Conservation (phyloP, 768 basidiomycete genomes). For the Leccinum uliginosum region DNA sequence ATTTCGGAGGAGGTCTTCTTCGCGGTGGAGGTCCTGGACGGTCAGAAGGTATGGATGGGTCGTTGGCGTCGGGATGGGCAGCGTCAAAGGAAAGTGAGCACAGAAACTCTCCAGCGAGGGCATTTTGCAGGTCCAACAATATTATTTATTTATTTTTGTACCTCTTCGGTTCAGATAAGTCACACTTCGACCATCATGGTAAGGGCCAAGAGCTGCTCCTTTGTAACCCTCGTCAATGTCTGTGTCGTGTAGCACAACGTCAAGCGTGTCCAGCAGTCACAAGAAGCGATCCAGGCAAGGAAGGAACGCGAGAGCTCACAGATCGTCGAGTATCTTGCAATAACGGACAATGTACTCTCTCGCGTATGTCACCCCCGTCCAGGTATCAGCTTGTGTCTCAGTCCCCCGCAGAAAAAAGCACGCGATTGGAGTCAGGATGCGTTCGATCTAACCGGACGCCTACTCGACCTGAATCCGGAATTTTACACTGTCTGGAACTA, state of each 20-base stretch:
- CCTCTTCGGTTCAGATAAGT: background rate
- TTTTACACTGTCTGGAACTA: slow-evolving; percentile 98
- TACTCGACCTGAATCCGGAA: slow-evolving; percentile 88
- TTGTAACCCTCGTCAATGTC: background rate
- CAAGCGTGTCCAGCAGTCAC: slow-evolving; percentile 54
- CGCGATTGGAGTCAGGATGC: slow-evolving; percentile 71
- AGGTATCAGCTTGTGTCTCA: background rate
- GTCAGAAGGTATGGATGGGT: slow-evolving; percentile 75
- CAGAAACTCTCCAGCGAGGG: slow-evolving; percentile 55
- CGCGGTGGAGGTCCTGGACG: slow-evolving; percentile 74
- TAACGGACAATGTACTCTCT: slow-evolving; percentile 60
- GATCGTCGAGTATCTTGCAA: slow-evolving; percentile 67
- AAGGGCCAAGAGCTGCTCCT: too few relatives aligned
- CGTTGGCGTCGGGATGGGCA: slow-evolving; percentile 76
- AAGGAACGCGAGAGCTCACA: slow-evolving; percentile 68
- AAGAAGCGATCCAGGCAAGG: slow-evolving; percentile 61
- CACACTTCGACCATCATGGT: too few relatives aligned
- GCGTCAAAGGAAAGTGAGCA: slow-evolving; percentile 75
- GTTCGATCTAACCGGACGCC: slow-evolving; percentile 66
- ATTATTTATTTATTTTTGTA: slow-evolving; percentile 7
- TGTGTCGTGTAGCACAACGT: slow-evolving; percentile 55
- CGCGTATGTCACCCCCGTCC: slow-evolving; percentile 44
- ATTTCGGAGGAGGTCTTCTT: slow-evolving; percentile 92
- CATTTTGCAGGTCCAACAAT: slow-evolving; percentile 35
- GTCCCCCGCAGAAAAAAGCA: slow-evolving; percentile 53